A percentile compares a stretch with the other conserved stretches of the same genome.
Evolutionary conservation across 495 filamentous ascomycete genomes (phyloP).

Genomic region (Viridothelium virens): DNA sequence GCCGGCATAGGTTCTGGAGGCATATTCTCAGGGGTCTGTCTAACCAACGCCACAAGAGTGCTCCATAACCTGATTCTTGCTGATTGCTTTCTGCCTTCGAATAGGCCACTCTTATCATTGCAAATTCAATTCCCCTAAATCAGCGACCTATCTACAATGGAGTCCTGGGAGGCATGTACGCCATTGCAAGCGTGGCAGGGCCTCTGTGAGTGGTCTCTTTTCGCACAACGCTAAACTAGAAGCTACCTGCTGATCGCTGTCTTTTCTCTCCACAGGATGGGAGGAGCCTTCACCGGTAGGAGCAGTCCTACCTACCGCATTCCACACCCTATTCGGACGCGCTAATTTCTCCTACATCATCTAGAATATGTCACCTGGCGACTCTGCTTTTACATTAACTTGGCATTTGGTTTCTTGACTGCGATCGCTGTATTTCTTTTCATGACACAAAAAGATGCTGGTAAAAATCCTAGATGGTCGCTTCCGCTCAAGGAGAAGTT

Average conservation of each 20-base stretch:
- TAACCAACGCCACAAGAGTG: background rate
- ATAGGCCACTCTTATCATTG: constrained; percentile 64
- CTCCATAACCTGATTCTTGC: background rate
- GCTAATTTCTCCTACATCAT: constrained; percentile 33
- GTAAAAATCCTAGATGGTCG: constrained; percentile 17
- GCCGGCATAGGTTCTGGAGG: constrained; percentile 13
- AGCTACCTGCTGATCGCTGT: background rate
- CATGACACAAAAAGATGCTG: constrained; percentile 17
- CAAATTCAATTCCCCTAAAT: constrained; percentile 62
- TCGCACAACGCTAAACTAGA: background rate
- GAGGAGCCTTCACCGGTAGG: constrained; percentile 35
- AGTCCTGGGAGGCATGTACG: constrained; percentile 69
- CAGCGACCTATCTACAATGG: constrained; percentile 68
- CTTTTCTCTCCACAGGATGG: constrained; percentile 17
- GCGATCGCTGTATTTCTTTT: constrained; percentile 50
- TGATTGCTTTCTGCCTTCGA: background rate
- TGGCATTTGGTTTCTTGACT: constrained; percentile 55
- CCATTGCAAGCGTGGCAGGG: constrained; percentile 52
- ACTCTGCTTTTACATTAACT: constrained; percentile 80
- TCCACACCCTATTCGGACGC: background rate
- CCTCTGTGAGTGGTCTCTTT: constrained; percentile 19
- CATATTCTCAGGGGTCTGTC: constrained; percentile 2
- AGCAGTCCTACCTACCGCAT: constrained; percentile 19
- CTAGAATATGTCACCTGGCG: constrained; percentile 58
- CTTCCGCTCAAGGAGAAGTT: constrained; percentile 28